Evolutionary conservation across 192 early-diverging fungal genomes (phyloP), one percentile per base, ranked within the genome.

Genomic region (Chytriomyces hyalinus): DNA sequence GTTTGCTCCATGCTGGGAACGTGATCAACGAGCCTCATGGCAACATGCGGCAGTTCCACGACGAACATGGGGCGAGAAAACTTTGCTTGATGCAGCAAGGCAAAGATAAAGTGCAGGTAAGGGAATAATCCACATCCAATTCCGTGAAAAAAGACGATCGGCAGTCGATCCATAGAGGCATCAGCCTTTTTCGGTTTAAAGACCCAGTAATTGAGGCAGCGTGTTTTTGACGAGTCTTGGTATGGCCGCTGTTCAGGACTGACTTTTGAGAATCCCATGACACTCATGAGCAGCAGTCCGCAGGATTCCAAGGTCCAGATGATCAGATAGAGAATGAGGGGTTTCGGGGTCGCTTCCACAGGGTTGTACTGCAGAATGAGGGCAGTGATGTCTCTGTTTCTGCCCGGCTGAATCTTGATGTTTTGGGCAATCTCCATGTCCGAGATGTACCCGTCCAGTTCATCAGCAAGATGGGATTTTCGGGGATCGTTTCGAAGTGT

Each of bases 1-100:
- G 83, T 88, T 59, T 89, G 85, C 24, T 87, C 81, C 8, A 85
- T 86, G 4, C 82, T 83, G 20, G 90, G 90, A 24, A 88, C 85
- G 51, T 86, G 66, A 17, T 88, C 84, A 6, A 85, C 79, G 60
- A 92, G 81, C 20, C 86, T 84, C 87, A 90, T 91, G 6, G 78
- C 49, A 13, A 79, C 78, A 43, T 79, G 71, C 7, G 78, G 78
- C 9, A 79, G 49, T 45, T 79, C 78, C 26, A 74, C 50, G 15
- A 79, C 48, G 49, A 79, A 79, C 7, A 79, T n/a, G 3, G 78
- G 59, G 44, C 78, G 78, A 8, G 53, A 44, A 11, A 8, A 36
- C 53, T 53, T 48, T 11, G 11, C 15, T 13, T 65, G 71, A 24
- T 43, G 13, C 46, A 75, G 8, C n/a, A 79, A 13, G 20, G 10